Evolutionary conservation across 2,329 filamentous ascomycete species (phyloP), one percentile per base, ranked within the genome.

Genomic region (Phialemoniopsis sp.): DNA sequence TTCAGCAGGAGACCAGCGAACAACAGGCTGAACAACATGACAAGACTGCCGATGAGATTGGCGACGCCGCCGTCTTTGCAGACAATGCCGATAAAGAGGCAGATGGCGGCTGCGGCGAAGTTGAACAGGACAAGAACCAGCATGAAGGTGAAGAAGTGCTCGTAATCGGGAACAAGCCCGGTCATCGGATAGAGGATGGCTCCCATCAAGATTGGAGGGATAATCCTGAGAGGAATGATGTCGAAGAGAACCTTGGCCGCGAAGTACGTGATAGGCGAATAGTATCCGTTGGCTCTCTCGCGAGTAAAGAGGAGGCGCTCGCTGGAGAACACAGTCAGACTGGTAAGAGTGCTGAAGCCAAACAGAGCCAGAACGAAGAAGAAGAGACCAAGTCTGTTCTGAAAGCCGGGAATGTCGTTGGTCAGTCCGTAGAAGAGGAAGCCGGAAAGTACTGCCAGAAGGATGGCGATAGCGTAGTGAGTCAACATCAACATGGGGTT

Each of bases 401-500:
- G 93, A 76, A 98, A 98, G 28, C 94, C 93, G 45, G 89, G 85
- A 51, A 98, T 95, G 55, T 98, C 90, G 55, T 95, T 89, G 1
- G 90, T 95, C 35, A 98, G 72, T 3, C 91, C 93, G 53, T 97
- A 98, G 69, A 97, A 98, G 12, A 98, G 76, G 63, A 87, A 97
- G 4, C 93, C 93, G 3, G 91, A 90, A 42, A 98, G 85, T 5
- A 97, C 91, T 2, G 90, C 93, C 6, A 98, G 77, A 1, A 97
- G 68, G 44, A 98, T 97, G 8, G 93, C 89, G 50, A 96, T 97
- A 29, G 93, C 93, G 58, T 97, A 98, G 64, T 98, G 93, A 0
- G 90, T 96, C 42, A 98, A 77, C 93, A 98, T 98, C 43, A 98
- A 71, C 78, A 97, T 90, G 2, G 93, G 93, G 60, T 98, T 96